Evolutionary conservation across 257 asterid genomes (phyloP), one percentile per base, ranked within the genome.

Genomic region (Coffea eugenioides): DNA sequence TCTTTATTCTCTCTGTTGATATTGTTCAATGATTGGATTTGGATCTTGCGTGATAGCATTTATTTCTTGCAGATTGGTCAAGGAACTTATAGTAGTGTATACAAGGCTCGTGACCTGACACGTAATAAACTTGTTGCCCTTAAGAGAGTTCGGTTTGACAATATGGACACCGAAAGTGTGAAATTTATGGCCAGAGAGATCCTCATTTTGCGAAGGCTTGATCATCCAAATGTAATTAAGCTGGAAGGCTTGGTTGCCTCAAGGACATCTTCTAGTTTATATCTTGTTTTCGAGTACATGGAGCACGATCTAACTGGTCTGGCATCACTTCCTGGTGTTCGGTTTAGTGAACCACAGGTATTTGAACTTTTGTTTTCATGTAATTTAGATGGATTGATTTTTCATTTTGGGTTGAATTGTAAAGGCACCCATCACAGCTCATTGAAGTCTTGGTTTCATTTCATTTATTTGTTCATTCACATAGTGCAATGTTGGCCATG

Each of bases 171-270:
- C 59, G 99, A 95, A 77, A 95, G 99, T 70, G 94, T 95, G 77
- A 91, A 90, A 74, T 95, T 95, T 81, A 95, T 95, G 99, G 99
- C 98, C 25, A 90, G 99, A 93, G 99, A 95, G 86, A 95, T 95
- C 78, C 85, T 88, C 82, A 84, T 95, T 61, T 82, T 95, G 85
- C 89, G 99, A 45, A 91, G 86, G 86, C 97, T 95, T 82, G 90
- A 95, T 85, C 99, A 95, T 82, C 98, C 98, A 15, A 95, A 95
- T 84, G 74, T 95, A 62, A 90, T 95, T 43, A 93, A 95, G 87
- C 86, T 95, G 82, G 94, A 92, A 82, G 98, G 97, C 84, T 83
- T 95, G 90, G 88, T 95, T 49, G 82, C 98, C 48, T 95, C 99
- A 71, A 85, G 87, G 77, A 81, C 92, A 59, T 95, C 97, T 54